Evolutionary conservation across 108 stramenopile genomes (phyloP).

Genomic region (Aurantiochytrium sp.): DNA sequence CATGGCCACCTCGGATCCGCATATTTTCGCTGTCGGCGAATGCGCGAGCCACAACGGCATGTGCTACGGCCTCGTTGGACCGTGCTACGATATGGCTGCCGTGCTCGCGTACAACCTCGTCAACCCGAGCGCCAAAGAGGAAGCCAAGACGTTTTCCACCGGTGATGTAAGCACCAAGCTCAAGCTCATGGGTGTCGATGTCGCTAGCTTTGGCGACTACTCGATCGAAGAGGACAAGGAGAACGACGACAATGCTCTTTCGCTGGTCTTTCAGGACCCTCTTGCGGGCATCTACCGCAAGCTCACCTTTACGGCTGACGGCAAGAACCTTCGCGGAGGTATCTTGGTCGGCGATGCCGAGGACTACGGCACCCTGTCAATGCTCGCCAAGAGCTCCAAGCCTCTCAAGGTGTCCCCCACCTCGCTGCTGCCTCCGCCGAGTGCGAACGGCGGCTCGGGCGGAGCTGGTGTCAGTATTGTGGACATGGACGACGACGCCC

Average conservation of each 20-base stretch:
- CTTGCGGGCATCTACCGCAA: slow-evolving; percentile 76
- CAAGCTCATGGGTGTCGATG: slow-evolving; percentile 87
- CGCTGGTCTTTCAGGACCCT: slow-evolving; percentile 81
- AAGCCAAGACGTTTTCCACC: slow-evolving; percentile 53
- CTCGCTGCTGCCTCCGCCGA: slow-evolving; percentile 59
- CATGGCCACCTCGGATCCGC: slow-evolving; percentile 61
- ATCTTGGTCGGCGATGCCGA: slow-evolving; percentile 82
- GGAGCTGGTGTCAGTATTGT: slow-evolving; percentile 35
- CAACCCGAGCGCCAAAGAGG: background rate
- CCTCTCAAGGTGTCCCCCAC: slow-evolving; percentile 56
- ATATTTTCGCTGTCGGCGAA: slow-evolving; percentile 83
- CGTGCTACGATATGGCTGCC: slow-evolving; percentile 77
- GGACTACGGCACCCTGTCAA: slow-evolving; percentile 72
- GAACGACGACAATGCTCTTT: slow-evolving; percentile 55
- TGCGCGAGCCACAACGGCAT: slow-evolving; percentile 79
- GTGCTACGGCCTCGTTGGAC: slow-evolving; percentile 85
- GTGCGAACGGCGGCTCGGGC: slow-evolving; percentile 47
- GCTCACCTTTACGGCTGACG: slow-evolving; percentile 83
- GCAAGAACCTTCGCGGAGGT: slow-evolving; percentile 73
- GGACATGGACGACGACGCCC: slow-evolving; percentile 59
- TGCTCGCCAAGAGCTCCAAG: slow-evolving; percentile 51
- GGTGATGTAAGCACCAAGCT: slow-evolving; percentile 88
- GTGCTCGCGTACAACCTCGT: slow-evolving; percentile 67
- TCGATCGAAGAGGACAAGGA: background rate
- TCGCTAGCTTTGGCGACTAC: slow-evolving; percentile 84